Evolutionary conservation across 225 moss, liverwort and hornwort species (phyloP).

Genomic region (Pseudisothecium myosuroides): DNA sequence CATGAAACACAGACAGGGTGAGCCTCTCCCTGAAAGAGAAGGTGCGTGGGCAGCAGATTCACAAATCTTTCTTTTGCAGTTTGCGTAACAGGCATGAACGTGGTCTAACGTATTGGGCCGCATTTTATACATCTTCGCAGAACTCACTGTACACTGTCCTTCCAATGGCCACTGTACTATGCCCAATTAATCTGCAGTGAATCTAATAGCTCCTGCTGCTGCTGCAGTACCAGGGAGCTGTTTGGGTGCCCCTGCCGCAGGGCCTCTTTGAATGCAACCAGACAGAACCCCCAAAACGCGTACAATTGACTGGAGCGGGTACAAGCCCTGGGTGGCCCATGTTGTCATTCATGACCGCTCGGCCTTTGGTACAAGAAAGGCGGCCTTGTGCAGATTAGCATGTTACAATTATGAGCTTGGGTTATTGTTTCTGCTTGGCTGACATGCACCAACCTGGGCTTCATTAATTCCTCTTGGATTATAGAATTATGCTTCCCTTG

Average conservation of each 20-base stretch:
- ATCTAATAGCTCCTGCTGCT: background rate
- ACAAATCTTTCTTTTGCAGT: constrained; percentile 34
- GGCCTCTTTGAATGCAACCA: constrained; percentile 4
- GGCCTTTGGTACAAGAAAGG: background rate
- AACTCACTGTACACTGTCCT: background rate
- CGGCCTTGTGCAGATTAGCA: constrained; percentile 5
- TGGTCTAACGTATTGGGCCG: background rate
- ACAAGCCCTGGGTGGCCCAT: background rate
- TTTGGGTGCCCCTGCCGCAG: background rate
- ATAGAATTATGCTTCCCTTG: background rate
- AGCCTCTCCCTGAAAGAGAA: background rate
- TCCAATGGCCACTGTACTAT: background rate
- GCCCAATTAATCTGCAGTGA: background rate
- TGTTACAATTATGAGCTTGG: constrained; percentile 23
- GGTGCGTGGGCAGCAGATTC: constrained; percentile 14
- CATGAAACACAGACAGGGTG: background rate
- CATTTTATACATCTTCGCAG: background rate
- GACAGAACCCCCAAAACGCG: background rate
- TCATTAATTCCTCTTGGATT: background rate
- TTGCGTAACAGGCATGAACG: background rate
- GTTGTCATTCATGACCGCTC: background rate
- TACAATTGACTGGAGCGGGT: background rate
- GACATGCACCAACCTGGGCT: constrained; percentile 2
- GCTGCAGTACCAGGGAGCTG: background rate
- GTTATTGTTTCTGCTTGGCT: constrained; percentile 9